phyloP scores from a whole-genome alignment of 352 stramenopile species.

The Pythium vanterpoolii region DNA sequence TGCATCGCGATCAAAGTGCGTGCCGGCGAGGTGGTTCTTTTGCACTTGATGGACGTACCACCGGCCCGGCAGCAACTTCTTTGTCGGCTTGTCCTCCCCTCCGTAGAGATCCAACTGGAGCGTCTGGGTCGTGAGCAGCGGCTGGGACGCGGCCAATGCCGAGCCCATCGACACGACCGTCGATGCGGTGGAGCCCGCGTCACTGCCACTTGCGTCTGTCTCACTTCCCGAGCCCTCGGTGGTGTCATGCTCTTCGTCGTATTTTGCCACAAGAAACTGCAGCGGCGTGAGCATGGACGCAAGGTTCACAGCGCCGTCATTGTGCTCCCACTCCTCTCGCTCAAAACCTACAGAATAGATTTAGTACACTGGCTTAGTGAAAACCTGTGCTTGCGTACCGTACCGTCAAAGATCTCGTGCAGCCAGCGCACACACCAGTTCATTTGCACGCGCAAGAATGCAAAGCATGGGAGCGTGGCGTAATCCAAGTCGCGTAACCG shows the following conservation, averaged over 20 bases:
- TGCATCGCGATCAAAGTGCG: slow-evolving; percentile 60
- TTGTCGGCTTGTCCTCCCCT: neutral
- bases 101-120: slow-evolving; percentile 7
- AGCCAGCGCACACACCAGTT: slow-evolving; percentile 41
- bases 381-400: neutral
- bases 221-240: neutral
- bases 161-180: neutral
- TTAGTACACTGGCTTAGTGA: too few species aligned
- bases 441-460: slow-evolving; percentile 30
- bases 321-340: slow-evolving; percentile 52
- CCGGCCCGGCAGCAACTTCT: slow-evolving; percentile 22
- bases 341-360: slow-evolving; percentile 62
- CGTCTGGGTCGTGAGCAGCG: slow-evolving; percentile 17
- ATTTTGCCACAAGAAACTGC: slow-evolving; percentile 2
- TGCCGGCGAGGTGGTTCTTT: slow-evolving; percentile 71
- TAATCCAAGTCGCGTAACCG: slow-evolving; percentile 53
- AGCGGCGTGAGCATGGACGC: slow-evolving; percentile 48
- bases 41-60: slow-evolving; percentile 75
- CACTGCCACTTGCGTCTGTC: slow-evolving; percentile 8
- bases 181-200: slow-evolving; percentile 8
- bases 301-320: slow-evolving; percentile 72
- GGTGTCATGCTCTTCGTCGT: neutral
- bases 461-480: slow-evolving; percentile 47
- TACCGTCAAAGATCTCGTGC: slow-evolving; percentile 56
- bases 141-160: neutral